phyloP scores from a whole-genome alignment of 768 basidiomycete species.

The Flagelloscypha sp. region DNA sequence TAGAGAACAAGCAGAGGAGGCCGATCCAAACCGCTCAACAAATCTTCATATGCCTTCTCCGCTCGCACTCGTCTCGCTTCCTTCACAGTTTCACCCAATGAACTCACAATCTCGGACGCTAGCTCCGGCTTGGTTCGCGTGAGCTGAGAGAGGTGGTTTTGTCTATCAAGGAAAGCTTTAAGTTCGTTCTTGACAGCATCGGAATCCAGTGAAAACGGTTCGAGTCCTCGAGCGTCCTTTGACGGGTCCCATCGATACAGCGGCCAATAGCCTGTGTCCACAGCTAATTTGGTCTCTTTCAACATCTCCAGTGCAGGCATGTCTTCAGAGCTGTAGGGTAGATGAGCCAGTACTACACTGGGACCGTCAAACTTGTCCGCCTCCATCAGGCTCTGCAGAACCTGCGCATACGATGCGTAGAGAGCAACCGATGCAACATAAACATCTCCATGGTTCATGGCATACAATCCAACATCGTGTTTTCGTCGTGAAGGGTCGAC shows the following conservation, averaged over 20 bases:
- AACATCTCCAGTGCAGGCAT: conserved; percentile 80
- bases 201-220: conserved; percentile 89
- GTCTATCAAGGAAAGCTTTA: conserved; percentile 86
- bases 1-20: conserved; percentile 87
- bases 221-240: conserved; percentile 64
- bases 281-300: conserved; percentile 94
- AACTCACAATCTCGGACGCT: conserved; percentile 74
- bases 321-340: conserved; percentile 78
- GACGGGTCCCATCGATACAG: conserved; percentile 96
- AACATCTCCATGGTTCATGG: conserved; percentile 96
- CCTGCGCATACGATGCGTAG: conserved; percentile 92
- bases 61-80: conserved; percentile 79
- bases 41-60: conserved; percentile 73
- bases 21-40: conserved; percentile 78
- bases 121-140: conserved; percentile 73
- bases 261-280: conserved; percentile 96
- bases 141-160: conserved; percentile 95
- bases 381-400: conserved; percentile 83
- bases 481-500: conserved; percentile 72
- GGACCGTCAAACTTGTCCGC: conserved; percentile 89
- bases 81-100: conserved; percentile 75
- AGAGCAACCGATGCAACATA: conserved; percentile 94
- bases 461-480: conserved; percentile 95
- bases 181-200: conserved; percentile 92
- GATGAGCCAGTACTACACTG: conserved; percentile 86